Evolutionary conservation across 768 basidiomycete genomes (phyloP).

Genomic region (Mycena filopes): DNA sequence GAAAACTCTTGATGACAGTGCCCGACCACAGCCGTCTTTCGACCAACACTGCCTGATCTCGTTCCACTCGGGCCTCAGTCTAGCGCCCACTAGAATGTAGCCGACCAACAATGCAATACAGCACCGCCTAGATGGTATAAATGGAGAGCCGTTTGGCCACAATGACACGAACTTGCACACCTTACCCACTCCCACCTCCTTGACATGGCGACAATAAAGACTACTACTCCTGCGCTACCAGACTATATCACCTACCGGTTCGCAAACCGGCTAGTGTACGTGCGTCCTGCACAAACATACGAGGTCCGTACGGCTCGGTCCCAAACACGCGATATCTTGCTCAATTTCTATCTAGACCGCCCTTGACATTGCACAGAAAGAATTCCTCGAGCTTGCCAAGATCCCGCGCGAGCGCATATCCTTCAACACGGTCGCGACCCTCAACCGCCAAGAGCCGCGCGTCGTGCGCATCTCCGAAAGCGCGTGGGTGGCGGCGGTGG

Average conservation of each 20-base stretch:
- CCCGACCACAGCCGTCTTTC: slow-evolving; percentile 4
- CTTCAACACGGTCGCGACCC: slow-evolving; percentile 51
- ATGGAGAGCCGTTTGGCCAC: neutral
- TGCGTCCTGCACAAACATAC: slow-evolving; percentile 55
- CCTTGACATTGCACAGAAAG: slow-evolving; percentile 59
- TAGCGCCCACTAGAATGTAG: neutral
- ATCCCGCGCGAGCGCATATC: slow-evolving; percentile 54
- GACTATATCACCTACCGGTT: slow-evolving; percentile 65
- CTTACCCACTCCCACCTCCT: neutral
- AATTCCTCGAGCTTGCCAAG: slow-evolving; percentile 54
- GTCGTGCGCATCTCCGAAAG: slow-evolving; percentile 61
- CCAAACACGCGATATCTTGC: no score
- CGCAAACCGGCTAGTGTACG: slow-evolving; percentile 58
- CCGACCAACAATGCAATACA: slow-evolving; percentile 10
- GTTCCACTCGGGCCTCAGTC: no score
- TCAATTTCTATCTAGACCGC: slow-evolving; percentile 40
- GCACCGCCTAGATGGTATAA: slow-evolving; percentile 6
- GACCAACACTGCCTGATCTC: slow-evolving; percentile 11
- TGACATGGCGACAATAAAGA: slow-evolving; percentile 33
- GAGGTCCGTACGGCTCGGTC: slow-evolving; percentile 44
- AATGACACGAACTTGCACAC: neutral
- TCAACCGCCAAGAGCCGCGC: slow-evolving; percentile 43
- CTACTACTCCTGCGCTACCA: slow-evolving; percentile 38
- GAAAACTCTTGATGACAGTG: neutral
- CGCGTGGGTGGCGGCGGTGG: slow-evolving; percentile 58